Evolutionary conservation across 2,329 filamentous ascomycete genomes (phyloP).

Genomic region (Pyrenophora graminea): DNA sequence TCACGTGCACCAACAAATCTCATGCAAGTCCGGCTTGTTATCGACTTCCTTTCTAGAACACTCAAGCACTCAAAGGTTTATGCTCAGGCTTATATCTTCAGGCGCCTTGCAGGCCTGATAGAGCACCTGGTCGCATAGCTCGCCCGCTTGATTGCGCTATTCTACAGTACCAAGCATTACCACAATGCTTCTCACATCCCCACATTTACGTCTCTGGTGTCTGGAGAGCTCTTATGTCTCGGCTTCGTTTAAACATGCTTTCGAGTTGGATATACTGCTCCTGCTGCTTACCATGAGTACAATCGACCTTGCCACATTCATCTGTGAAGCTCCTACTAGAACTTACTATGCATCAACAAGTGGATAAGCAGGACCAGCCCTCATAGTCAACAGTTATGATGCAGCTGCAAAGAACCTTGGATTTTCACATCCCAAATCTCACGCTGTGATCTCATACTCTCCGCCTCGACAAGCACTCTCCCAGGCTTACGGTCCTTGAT

Average conservation of each 20-base stretch:
- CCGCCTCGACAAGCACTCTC: background rate
- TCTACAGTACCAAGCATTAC: no score
- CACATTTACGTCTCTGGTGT: no score
- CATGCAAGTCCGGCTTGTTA: background rate
- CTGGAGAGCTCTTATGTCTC: no score
- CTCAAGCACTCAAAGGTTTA: no score
- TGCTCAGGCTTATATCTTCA: no score
- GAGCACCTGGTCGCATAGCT: no score
- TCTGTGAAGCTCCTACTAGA: background rate
- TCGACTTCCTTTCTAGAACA: background rate
- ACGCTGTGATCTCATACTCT: background rate
- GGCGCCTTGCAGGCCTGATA: no score
- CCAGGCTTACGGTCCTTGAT: background rate
- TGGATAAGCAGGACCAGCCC: slow-evolving; percentile 9
- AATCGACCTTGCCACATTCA: background rate
- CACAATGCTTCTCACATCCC: no score
- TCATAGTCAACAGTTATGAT: slow-evolving; percentile 18
- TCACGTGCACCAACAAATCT: slow-evolving; percentile 6
- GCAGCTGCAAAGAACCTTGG: slow-evolving; percentile 7
- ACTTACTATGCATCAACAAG: background rate
- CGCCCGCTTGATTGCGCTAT: no score
- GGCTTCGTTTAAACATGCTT: no score
- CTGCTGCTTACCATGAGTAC: no score
- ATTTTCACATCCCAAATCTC: background rate
- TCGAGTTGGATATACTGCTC: no score